Conservation (phyloP, 2,329 filamentous ascomycete species). For the Aspergillus cejpii region DNA sequence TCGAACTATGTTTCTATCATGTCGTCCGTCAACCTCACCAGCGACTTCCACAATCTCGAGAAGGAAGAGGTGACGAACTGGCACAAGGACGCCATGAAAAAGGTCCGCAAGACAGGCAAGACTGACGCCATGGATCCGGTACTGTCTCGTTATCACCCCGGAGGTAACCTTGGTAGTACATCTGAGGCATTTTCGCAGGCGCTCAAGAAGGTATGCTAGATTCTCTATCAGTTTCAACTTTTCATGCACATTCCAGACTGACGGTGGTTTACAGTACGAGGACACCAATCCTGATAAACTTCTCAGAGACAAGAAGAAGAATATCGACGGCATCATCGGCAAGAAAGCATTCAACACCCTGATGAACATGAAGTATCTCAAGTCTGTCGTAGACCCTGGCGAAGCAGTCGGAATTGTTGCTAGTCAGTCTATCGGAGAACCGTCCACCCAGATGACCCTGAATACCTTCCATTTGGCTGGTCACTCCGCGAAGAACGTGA, state of each 20-base stretch:
- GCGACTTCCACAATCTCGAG: conserved; percentile 49
- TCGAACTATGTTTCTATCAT: conserved; percentile 78
- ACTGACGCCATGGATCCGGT: conserved; percentile 67
- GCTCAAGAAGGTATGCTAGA: conserved; percentile 51
- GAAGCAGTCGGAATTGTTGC: conserved; percentile 97
- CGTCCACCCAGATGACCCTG: conserved; percentile 97
- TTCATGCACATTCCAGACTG: conserved; percentile 11
- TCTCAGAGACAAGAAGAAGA: conserved; percentile 54
- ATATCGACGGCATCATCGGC: conserved; percentile 36
- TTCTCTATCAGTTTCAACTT: not conserved
- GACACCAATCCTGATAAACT: conserved; percentile 63
- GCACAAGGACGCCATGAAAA: conserved; percentile 67
- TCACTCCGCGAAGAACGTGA: conserved; percentile 97
- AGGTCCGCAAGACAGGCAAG: conserved; percentile 65
- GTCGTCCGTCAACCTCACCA: conserved; percentile 64
- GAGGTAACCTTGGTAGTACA: conserved; percentile 72
- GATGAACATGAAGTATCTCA: conserved; percentile 86
- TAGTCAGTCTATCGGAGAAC: conserved; percentile 92
- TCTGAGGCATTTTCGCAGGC: conserved; percentile 76
- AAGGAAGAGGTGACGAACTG: conserved; percentile 60
- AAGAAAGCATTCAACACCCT: conserved; percentile 76
- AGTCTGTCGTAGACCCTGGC: conserved; percentile 85
- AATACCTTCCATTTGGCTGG: conserved; percentile 99
- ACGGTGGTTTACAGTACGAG: conserved; percentile 52
- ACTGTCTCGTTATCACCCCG: conserved; percentile 64